Evolutionary conservation across 163 green algal genomes (phyloP).

Genomic region (Chlamydomonas reinhardtii): DNA sequence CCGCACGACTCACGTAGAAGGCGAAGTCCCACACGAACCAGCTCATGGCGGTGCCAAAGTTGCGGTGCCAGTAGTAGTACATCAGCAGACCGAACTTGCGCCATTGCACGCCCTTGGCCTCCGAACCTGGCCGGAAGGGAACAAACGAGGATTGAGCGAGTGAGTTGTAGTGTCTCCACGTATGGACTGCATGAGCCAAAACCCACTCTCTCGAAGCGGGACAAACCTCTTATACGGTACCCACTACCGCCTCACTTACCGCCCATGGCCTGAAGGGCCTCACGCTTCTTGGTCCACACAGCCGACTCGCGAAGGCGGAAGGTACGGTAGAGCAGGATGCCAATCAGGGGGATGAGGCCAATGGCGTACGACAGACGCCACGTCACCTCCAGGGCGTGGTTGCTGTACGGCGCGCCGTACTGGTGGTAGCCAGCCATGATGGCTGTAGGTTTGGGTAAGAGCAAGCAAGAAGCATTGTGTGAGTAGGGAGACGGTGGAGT

Average conservation of each 20-base stretch:
- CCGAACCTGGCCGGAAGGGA: no score
- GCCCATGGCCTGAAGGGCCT: slow-evolving; percentile 44
- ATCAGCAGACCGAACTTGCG: slow-evolving; percentile 41
- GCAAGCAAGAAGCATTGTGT: no score
- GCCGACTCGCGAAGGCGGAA: slow-evolving; percentile 34
- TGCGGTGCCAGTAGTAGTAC: slow-evolving; percentile 52
- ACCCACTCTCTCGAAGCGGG: no score
- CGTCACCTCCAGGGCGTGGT: slow-evolving; percentile 28
- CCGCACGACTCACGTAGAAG: slow-evolving; percentile 71
- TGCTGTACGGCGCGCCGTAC: slow-evolving; percentile 14
- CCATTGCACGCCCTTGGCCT: background rate
- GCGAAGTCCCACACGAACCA: slow-evolving; percentile 71
- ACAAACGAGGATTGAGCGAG: no score
- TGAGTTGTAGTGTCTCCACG: no score
- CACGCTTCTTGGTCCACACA: slow-evolving; percentile 41
- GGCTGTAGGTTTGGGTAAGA: background rate
- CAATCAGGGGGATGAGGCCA: slow-evolving; percentile 32
- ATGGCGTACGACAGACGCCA: slow-evolving; percentile 51
- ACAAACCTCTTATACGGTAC: no score
- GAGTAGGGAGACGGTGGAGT: no score
- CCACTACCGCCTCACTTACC: no score
- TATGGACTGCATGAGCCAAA: no score
- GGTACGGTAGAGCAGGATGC: slow-evolving; percentile 41
- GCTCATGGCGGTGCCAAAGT: slow-evolving; percentile 30
- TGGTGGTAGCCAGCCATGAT: slow-evolving; percentile 38